Conservation (phyloP, 2,329 filamentous ascomycete species). For the Arthrocladium fulminans region DNA sequence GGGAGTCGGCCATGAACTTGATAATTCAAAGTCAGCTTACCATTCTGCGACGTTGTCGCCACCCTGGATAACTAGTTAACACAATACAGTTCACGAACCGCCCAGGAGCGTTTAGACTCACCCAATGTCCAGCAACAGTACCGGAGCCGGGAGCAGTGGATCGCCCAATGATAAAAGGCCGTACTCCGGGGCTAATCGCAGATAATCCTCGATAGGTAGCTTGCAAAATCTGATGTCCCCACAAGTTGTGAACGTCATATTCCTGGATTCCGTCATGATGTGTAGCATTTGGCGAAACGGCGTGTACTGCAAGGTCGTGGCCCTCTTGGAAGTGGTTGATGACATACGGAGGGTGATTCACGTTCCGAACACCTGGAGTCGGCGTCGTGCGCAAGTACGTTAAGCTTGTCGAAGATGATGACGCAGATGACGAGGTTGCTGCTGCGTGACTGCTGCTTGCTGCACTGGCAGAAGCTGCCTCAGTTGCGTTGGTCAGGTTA, state of each 20-base stretch:
- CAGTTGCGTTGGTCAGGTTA: constrained; percentile 58
- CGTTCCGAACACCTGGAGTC: constrained; percentile 54
- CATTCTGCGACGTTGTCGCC: constrained; percentile 65
- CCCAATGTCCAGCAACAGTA: constrained; percentile 71
- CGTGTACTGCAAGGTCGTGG: constrained; percentile 62
- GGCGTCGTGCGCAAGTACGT: constrained; percentile 51
- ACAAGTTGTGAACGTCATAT: constrained; percentile 75
- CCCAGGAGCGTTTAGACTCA: no score
- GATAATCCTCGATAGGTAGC: constrained; percentile 66
- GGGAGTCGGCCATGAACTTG: no score
- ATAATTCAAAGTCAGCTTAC: no score
- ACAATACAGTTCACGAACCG: no score
- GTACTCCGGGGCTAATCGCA: constrained; percentile 54
- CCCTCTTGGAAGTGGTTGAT: constrained; percentile 67
- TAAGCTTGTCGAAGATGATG: constrained; percentile 29
- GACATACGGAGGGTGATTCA: constrained; percentile 67
- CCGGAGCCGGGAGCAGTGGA: constrained; percentile 73
- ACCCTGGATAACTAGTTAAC: no score
- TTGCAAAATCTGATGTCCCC: constrained; percentile 64
- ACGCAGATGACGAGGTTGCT: constrained; percentile 28
- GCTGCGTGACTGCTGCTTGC: constrained; percentile 45
- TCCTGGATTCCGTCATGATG: constrained; percentile 63
- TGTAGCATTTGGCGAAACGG: constrained; percentile 67
- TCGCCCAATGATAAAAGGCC: constrained; percentile 76
- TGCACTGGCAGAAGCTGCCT: constrained; percentile 52